These are phyloP conservation scores for Bruguiera sexangula DNA, from an alignment of 345 rosid genomes.

Conservation along the genomic window DNA sequence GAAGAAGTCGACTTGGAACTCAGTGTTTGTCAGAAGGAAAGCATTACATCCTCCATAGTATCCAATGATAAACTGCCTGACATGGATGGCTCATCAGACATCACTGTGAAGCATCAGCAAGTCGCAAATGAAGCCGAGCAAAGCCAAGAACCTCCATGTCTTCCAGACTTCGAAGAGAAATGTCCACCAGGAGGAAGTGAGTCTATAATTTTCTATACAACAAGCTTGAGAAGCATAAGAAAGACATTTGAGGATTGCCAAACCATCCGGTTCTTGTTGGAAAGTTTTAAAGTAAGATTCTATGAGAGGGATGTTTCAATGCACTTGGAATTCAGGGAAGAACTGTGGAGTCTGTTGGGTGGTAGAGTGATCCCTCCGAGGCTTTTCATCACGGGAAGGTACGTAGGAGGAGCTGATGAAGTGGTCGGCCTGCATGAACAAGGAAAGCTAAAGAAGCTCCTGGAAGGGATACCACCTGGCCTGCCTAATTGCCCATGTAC, in stretches of 20 bases:
- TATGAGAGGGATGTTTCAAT: constrained; percentile 77
- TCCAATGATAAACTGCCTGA: neutral
- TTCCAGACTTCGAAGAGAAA: constrained; percentile 42
- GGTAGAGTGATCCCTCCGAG: constrained; percentile 62
- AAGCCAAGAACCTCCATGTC: constrained; percentile 13
- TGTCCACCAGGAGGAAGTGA: constrained; percentile 72
- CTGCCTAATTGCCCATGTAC: constrained; percentile 31
- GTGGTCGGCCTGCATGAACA: constrained; percentile 66
- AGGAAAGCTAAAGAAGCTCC: constrained; percentile 72
- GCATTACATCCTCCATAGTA: constrained; percentile 10
- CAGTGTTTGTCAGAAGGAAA: constrained; percentile 14
- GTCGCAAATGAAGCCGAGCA: neutral
- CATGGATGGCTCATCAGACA: constrained; percentile 18
- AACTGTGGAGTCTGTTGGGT: constrained; percentile 59
- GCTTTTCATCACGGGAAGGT: constrained; percentile 72
- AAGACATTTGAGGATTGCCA: constrained; percentile 81
- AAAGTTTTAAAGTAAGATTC: constrained; percentile 51
- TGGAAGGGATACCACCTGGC: constrained; percentile 45
- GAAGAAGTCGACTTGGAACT: constrained; percentile 20
- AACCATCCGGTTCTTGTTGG: constrained; percentile 52
- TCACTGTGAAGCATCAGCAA: neutral
- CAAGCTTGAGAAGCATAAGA: constrained; percentile 70
- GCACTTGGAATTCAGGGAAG: constrained; percentile 70
- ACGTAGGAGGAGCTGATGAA: constrained; percentile 85
- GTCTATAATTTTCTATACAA: constrained; percentile 67